phyloP scores from a whole-genome alignment of 257 asterid genomes.

The Asclepias syriaca region DNA sequence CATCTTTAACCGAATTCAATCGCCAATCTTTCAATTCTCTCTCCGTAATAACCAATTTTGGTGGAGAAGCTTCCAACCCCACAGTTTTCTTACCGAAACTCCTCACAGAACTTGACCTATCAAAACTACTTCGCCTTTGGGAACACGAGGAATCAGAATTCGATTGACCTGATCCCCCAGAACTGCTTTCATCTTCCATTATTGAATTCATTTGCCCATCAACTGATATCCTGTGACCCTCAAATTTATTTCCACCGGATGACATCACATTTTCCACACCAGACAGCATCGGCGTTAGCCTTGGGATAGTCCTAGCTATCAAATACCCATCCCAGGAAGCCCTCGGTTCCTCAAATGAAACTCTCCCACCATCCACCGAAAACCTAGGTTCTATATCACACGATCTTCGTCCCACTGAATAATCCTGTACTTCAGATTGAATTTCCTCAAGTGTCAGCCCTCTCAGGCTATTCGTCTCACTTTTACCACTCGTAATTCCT shows the following conservation, averaged over 20 bases:
- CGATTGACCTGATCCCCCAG: conserved; percentile 72
- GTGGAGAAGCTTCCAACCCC: conserved; percentile 56
- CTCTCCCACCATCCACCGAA: conserved; percentile 57
- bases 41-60: conserved; percentile 82
- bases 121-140: conserved; percentile 77
- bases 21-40: conserved; percentile 84
- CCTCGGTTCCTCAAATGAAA: conserved; percentile 79
- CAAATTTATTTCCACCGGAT: conserved; percentile 42
- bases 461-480: conserved; percentile 12
- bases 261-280: conserved; percentile 59
- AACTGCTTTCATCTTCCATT: conserved; percentile 73
- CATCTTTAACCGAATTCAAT: conserved; percentile 41
- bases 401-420: conserved; percentile 51
- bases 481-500: conserved; percentile 12
- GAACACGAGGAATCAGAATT: conserved; percentile 87
- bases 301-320: conserved; percentile 84
- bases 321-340: conserved; percentile 98
- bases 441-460: conserved; percentile 28
- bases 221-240: conserved; percentile 53
- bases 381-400: conserved; percentile 62
- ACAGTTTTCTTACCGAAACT: conserved; percentile 63
- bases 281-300: conserved; percentile 80
- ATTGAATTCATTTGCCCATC: conserved; percentile 93
- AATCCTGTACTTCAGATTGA: conserved; percentile 39
- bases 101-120: conserved; percentile 75